Percentiles rank a stretch among this genome's conserved stretches.
Evolutionary conservation across 2,329 filamentous ascomycete genomes (phyloP).

Genomic region (Beauveria australis): DNA sequence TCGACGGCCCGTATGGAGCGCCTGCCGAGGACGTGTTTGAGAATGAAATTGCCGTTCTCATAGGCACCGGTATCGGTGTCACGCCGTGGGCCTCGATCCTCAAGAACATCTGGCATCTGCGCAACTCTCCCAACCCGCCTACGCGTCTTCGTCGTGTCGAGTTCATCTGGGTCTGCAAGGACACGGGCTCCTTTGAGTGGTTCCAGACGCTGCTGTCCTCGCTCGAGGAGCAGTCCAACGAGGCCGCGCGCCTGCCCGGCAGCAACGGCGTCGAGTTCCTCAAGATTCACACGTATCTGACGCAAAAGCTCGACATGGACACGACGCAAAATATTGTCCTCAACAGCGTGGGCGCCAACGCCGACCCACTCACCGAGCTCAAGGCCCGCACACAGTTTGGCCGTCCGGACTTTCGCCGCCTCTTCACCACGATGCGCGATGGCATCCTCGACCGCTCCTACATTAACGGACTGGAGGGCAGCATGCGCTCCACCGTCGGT

Average conservation of each 20-base stretch:
- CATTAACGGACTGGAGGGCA: conserved; percentile 70
- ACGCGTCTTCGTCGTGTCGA: conserved; percentile 86
- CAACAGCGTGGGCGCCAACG: conserved; percentile 80
- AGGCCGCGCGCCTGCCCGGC: conserved; percentile 58
- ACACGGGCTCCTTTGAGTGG: conserved; percentile 95
- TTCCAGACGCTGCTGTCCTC: conserved; percentile 91
- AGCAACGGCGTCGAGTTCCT: conserved; percentile 74
- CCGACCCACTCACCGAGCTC: conserved; percentile 88
- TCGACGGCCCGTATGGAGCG: conserved; percentile 93
- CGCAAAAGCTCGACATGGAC: conserved; percentile 84
- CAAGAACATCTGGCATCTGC: conserved; percentile 98
- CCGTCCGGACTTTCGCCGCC: conserved; percentile 74
- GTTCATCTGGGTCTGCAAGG: conserved; percentile 98
- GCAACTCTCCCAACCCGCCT: conserved; percentile 81
- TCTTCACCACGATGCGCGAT: conserved; percentile 79
- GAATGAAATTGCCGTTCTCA: conserved; percentile 79
- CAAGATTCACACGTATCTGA: conserved; percentile 96
- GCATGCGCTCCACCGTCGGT: conserved; percentile 75
- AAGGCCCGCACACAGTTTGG: conserved; percentile 89
- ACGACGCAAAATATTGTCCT: conserved; percentile 95
- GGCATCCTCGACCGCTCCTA: conserved; percentile 82
- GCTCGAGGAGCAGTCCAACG: conserved; percentile 75
- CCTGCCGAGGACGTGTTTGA: conserved; percentile 96
- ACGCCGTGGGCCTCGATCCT: conserved; percentile 81
- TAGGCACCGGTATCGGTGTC: conserved; percentile 80